A percentile compares a stretch with the other conserved stretches of the same genome.
These are phyloP conservation scores for Yamadazyma siamensis DNA, from an alignment of 1,139 yeast species.

Conservation along the genomic window DNA sequence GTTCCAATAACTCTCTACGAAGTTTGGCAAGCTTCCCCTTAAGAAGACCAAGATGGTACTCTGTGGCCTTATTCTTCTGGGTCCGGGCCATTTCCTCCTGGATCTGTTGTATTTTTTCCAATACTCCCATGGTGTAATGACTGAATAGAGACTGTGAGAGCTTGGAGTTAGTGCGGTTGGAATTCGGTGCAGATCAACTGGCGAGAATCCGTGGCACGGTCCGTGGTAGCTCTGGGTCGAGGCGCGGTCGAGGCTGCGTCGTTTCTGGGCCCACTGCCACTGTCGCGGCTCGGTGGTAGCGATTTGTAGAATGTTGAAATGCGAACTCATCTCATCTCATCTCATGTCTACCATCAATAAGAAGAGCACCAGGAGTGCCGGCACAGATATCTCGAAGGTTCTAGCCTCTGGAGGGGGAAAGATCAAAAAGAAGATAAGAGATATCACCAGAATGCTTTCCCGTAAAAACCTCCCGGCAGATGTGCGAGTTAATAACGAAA, in stretches of 20 bases:
- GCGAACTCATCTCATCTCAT: conserved; percentile 7
- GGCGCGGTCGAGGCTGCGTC: no score
- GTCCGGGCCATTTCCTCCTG: conserved; percentile 93
- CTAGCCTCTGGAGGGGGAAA: conserved; percentile 45
- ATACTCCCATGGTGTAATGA: conserved; percentile 23
- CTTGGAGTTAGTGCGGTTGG: no score
- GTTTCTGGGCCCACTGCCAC: no score
- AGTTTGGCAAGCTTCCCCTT: conserved; percentile 95
- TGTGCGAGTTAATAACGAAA: conserved; percentile 75
- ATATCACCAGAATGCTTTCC: conserved; percentile 67
- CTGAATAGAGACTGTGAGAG: background rate
- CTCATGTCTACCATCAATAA: conserved; percentile 1
- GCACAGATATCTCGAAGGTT: conserved; percentile 25
- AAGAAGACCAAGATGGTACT: conserved; percentile 88
- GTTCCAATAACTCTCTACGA: conserved; percentile 87
- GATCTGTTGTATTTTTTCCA: conserved; percentile 82
- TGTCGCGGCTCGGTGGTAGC: background rate
- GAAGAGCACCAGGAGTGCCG: conserved; percentile 2
- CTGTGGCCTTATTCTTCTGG: conserved; percentile 97
- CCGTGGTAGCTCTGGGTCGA: no score
- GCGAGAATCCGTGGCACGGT: no score
- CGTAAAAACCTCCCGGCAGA: conserved; percentile 69
- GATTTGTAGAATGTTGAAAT: conserved; percentile 1
- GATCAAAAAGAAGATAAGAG: conserved; percentile 83
- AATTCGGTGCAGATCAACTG: no score